Evolutionary conservation across 176 grass and related monocot species (phyloP), one percentile per base, ranked within the genome.

Genomic region (Eleusine coracana): DNA sequence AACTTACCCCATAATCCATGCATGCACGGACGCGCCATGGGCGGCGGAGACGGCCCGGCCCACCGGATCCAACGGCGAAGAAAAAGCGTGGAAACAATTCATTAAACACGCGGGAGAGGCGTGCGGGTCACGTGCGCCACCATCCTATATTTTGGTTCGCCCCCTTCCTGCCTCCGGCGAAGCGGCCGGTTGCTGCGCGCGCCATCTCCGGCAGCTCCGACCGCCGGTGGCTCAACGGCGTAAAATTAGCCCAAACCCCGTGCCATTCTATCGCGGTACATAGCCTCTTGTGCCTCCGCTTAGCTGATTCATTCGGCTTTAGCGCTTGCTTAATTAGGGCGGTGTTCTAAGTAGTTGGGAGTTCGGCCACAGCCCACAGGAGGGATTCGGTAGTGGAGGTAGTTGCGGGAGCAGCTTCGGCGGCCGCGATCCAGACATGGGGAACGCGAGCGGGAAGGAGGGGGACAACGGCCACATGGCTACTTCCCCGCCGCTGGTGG

Each of bases 361-460:
- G 23, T 56, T 51, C 40, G 40, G 21, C 51, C 62, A 38, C 29
- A 44, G 40, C 16, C 51, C 62, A 38, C 29, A 44, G 3, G 66
- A 70, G 37, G 66, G 12, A 2, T 66, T 49, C 29, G 45, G 20
- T 13, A 45, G 65, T 45, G 64, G 14, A 54, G 63, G 52, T 41
- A 64, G 36, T 46, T 23, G 65, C 4, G 65, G 34, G 64, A 18
- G 45, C 64, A 45, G 65, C 51, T 18, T 42, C 34, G 37, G 39
- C 11, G 21, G 68, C 37, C 68, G 83, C 10, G 75, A 86, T 59
- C 74, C 20, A 61, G 65, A 29, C 25, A 97, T 97, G 94, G 94
- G 94, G 56, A 97, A 97, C 94, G 76, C 83, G 28, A 82, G 54
- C 80, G 79, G 55, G 29, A 94, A 82, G 82, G 89, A 92, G 29